These are phyloP conservation scores for Endoconidiophora laricicola DNA, from an alignment of 2,329 filamentous ascomycete genomes.

Conservation along the genomic window DNA sequence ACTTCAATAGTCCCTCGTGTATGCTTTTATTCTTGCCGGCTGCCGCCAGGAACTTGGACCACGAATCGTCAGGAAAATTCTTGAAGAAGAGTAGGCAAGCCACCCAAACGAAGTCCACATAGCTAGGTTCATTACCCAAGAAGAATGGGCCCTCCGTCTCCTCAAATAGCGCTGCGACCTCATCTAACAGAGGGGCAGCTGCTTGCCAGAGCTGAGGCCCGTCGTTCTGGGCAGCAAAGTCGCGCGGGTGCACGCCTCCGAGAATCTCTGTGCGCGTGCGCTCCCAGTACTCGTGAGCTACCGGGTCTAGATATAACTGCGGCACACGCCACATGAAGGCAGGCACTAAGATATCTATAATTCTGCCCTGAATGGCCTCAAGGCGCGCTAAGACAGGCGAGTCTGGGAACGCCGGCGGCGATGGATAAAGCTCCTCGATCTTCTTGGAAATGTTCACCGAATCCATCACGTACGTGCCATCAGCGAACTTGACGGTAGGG, in stretches of 20 bases:
- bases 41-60: constrained; percentile 21
- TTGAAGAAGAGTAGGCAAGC: constrained; percentile 29
- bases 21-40: constrained; percentile 21
- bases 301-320: constrained; percentile 31
- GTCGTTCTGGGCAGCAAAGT: constrained; percentile 18
- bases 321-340: constrained; percentile 34
- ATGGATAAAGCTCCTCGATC: constrained; percentile 42
- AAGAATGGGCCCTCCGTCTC: constrained; percentile 43
- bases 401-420: constrained; percentile 40
- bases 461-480: constrained; percentile 47
- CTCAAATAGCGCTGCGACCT: constrained; percentile 34
- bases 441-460: constrained; percentile 40
- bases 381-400: constrained; percentile 31
- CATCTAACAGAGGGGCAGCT: constrained; percentile 16
- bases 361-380: constrained; percentile 20
- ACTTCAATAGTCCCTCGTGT: constrained; percentile 26
- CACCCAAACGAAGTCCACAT: constrained; percentile 41
- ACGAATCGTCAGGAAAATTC: constrained; percentile 21
- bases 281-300: constrained; percentile 38
- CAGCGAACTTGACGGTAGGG: constrained; percentile 37
- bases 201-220: constrained; percentile 33
- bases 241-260: constrained; percentile 28
- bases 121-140: constrained; percentile 36
- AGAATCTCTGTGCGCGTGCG: constrained; percentile 30
- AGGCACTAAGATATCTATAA: constrained; percentile 20